phyloP scores from a whole-genome alignment of 2,329 filamentous ascomycete species.

The Graphium sp. region DNA sequence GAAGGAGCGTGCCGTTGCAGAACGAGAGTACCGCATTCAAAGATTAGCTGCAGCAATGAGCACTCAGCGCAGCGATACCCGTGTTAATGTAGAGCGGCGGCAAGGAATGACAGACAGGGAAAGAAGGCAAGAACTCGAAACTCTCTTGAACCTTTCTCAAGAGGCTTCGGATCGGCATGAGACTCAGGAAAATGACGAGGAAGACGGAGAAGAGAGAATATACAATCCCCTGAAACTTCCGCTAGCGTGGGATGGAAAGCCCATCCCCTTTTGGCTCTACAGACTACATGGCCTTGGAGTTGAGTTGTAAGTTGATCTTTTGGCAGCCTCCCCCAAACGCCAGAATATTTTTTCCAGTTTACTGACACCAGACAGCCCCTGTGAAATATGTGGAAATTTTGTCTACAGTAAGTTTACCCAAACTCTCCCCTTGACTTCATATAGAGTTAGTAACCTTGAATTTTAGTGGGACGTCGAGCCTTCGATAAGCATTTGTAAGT shows the following conservation, averaged over 20 bases:
- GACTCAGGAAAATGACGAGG: constrained; percentile 51
- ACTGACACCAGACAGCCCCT: too few species aligned
- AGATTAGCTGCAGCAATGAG: constrained; percentile 70
- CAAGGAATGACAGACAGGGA: constrained; percentile 97
- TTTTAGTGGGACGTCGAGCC: constrained; percentile 80
- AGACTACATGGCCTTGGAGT: constrained; percentile 89
- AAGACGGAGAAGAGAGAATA: constrained; percentile 70
- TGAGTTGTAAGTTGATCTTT: too few species aligned
- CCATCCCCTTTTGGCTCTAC: constrained; percentile 98
- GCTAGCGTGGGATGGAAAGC: constrained; percentile 95
- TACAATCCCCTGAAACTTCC: constrained; percentile 96
- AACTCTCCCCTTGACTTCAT: too few species aligned
- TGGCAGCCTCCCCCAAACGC: too few species aligned
- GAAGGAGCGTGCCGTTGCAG: constrained; percentile 81
- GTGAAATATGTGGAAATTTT: constrained; percentile 94
- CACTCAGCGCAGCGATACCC: constrained; percentile 74
- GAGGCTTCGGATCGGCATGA: constrained; percentile 22
- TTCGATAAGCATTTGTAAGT: constrained; percentile 99
- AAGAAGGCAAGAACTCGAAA: constrained; percentile 83
- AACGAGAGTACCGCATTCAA: constrained; percentile 71
- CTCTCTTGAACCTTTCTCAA: constrained; percentile 43
- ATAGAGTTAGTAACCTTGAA: too few species aligned
- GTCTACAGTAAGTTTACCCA: too few species aligned
- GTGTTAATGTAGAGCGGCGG: constrained; percentile 88
- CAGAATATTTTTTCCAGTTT: too few species aligned